Conservation (phyloP, 2,329 filamentous ascomycete species). For the Trichophaea hybrida region DNA sequence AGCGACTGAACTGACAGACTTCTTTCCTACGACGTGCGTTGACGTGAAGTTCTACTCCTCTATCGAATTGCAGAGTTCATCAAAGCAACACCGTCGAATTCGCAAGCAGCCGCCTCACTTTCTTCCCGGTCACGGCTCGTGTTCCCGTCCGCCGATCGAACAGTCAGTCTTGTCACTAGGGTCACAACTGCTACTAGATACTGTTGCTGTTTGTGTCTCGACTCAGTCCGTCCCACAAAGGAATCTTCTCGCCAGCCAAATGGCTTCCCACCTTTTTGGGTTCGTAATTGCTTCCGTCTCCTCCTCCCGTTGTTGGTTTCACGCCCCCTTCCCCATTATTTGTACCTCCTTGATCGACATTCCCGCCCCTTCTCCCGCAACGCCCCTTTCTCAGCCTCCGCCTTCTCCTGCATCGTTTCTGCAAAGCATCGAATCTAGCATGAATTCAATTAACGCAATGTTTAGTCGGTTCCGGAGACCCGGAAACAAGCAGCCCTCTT, state of each 20-base stretch:
- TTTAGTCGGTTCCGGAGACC: slow-evolving; percentile 1
- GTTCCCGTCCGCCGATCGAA: neutral
- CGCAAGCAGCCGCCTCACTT: too few relatives aligned
- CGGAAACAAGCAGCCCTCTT: neutral
- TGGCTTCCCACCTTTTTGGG: slow-evolving; percentile 2
- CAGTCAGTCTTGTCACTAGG: neutral
- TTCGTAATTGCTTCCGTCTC: neutral
- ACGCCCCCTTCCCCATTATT: neutral
- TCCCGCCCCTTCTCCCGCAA: neutral
- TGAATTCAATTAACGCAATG: slow-evolving; percentile 5
- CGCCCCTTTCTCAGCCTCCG: neutral
- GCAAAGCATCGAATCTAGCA: neutral
- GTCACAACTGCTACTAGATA: neutral
- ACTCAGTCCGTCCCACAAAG: neutral
- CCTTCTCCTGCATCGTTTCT: neutral
- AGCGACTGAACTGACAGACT: too few relatives aligned
- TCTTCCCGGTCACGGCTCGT: neutral
- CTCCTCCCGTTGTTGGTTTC: neutral
- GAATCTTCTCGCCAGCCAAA: neutral
- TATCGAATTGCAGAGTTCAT: too few relatives aligned
- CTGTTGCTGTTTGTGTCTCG: slow-evolving; percentile 1
- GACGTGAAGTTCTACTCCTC: too few relatives aligned
- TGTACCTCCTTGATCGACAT: neutral
- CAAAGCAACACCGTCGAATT: too few relatives aligned
- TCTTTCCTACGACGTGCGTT: too few relatives aligned